These are phyloP conservation scores for Chlorella sp. DNA, from an alignment of 139 green algal species.

Conservation along the genomic window DNA sequence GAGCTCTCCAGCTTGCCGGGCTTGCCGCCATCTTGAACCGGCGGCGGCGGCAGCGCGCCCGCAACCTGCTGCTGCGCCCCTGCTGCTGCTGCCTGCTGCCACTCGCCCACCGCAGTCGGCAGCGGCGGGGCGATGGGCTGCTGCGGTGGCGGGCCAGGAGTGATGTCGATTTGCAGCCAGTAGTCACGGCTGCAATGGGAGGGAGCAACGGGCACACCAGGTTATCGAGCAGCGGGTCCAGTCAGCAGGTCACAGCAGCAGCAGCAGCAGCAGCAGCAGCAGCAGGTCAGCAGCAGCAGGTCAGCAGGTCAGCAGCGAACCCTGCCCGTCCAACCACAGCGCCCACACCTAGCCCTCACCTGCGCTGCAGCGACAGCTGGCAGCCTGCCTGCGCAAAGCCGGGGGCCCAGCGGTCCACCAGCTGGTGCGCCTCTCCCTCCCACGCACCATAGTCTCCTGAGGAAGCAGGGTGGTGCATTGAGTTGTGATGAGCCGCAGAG, in stretches of 20 bases:
- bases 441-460: slow-evolving; percentile 48
- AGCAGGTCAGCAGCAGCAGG: neutral
- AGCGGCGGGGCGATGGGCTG: slow-evolving; percentile 20
- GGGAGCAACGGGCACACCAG: too few relatives aligned
- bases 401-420: slow-evolving; percentile 30
- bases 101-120: neutral
- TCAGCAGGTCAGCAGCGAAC: too few relatives aligned
- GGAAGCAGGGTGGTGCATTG: neutral
- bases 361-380: slow-evolving; percentile 43
- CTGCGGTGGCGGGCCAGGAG: neutral
- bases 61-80: neutral
- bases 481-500: too few relatives aligned
- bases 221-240: neutral
- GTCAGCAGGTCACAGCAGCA: neutral
- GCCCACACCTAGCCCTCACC: neutral
- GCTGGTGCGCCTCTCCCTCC: neutral
- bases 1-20: too few relatives aligned
- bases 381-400: slow-evolving; percentile 47
- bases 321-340: neutral
- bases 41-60: too few relatives aligned
- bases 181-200: slow-evolving; percentile 22
- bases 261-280: neutral
- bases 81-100: neutral
- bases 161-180: slow-evolving; percentile 58
- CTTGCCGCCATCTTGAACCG: too few relatives aligned